Percentiles rank a stretch among this genome's conserved stretches.
phyloP scores from a whole-genome alignment of 2,329 filamentous ascomycete genomes.

The Penicillium sp. region DNA sequence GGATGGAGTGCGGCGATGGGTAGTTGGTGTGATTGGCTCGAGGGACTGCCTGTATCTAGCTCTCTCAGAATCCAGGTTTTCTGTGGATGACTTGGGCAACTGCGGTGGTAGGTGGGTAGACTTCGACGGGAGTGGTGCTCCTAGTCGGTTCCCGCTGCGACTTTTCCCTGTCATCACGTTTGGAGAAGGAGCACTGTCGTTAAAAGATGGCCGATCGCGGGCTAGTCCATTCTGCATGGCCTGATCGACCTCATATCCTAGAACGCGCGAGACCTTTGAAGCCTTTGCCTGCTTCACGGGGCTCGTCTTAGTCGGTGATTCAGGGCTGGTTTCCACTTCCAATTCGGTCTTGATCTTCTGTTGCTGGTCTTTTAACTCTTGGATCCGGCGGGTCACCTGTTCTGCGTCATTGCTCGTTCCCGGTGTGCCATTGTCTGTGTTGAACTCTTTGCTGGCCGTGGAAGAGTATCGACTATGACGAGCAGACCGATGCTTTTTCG shows the following conservation, averaged over 20 bases:
- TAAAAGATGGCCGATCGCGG: slow-evolving; percentile 10
- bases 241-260: slow-evolving; percentile 5
- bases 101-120: slow-evolving; percentile 28
- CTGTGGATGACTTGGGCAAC: slow-evolving; percentile 29
- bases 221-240: slow-evolving; percentile 7
- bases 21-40: slow-evolving; percentile 30
- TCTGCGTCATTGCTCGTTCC: slow-evolving; percentile 50
- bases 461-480: slow-evolving; percentile 44
- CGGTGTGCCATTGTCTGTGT: slow-evolving; percentile 40
- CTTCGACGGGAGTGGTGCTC: slow-evolving; percentile 31
- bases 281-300: slow-evolving; percentile 15
- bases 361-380: slow-evolving; percentile 58
- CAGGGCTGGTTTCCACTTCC: slow-evolving; percentile 40
- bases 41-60: slow-evolving; percentile 29
- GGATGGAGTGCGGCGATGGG: slow-evolving; percentile 43
- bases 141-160: slow-evolving; percentile 34
- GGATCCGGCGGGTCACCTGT: slow-evolving; percentile 58
- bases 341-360: slow-evolving; percentile 54
- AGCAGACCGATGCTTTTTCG: slow-evolving; percentile 55
- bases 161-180: slow-evolving; percentile 62
- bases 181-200: slow-evolving; percentile 70
- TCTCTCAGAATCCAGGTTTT: slow-evolving; percentile 33
- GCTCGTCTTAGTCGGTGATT: slow-evolving; percentile 21
- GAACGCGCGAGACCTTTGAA: slow-evolving; percentile 12
- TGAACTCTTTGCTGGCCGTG: slow-evolving; percentile 41